Evolutionary conservation across 306 rosid genomes (phyloP), one percentile per base, ranked within the genome.

Genomic region (Malus orientalis): DNA sequence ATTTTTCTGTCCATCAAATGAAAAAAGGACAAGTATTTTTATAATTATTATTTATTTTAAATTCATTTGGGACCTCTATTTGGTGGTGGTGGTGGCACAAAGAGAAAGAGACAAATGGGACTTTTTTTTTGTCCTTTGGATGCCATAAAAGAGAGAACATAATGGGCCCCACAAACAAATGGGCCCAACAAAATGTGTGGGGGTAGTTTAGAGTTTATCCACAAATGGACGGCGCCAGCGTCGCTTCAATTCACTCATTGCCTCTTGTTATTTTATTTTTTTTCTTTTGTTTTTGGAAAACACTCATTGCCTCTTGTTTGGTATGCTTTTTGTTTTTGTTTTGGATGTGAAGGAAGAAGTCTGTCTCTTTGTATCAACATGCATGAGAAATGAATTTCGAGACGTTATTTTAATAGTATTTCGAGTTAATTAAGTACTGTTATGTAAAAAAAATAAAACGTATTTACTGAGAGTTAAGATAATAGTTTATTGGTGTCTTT

Each of bases 181-280:
- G 9, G 76, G 55, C 67, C 84, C 72, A 62, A 60, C 14, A 74
- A 55, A 51, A n/a, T 75, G 54, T 65, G 82, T 74, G 82, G 55
- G 82, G 83, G 54, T n/a, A 51, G 25, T 25, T 75, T 65, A 13
- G 67, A 49, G 78, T 79, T 75, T 83, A 83, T 83, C 86, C 83
- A 75, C 68, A 75, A 70, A 64, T 36, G 70, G 6, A 44, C 15
- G 4, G 18, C 38, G 8, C 23, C 61, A 11, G 12, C 54, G 4
- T 6, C 4, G 61, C 27, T 22, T 23, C 14, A 4, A 18, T 55
- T 20, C 60, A 8, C 60, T 55, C 18, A 12, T 29, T 7, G 67
- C 30, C 27, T 60, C 33, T 22, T 4, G 38, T 33, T 32, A 0
- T 32, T 5, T 33, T 33, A 5, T 33, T 33, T 5, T 1, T 33